Conservation (phyloP, 805 yeast genomes). For the Monosporozyma unispora region DNA sequence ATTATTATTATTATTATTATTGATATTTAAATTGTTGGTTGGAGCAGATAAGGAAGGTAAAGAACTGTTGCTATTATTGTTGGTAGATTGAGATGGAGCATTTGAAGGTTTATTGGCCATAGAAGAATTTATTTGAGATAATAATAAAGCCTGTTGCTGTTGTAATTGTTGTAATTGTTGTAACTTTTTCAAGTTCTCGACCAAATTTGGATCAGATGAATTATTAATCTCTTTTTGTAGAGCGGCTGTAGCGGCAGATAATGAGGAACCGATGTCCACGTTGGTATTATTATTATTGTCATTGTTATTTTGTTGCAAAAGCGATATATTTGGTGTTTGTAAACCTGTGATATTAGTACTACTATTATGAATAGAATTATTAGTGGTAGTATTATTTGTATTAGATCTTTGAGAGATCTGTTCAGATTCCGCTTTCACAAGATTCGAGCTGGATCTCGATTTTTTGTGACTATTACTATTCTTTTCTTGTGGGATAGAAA, state of each 20-base stretch:
- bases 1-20: slow-evolving; percentile 4
- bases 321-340: too few relatives aligned
- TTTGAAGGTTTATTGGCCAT: slow-evolving; percentile 1
- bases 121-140: slow-evolving; percentile 6
- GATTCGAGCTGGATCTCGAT: neutral
- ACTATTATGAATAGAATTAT: too few relatives aligned
- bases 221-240: neutral
- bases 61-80: neutral
- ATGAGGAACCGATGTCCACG: neutral
- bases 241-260: neutral
- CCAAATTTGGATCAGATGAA: slow-evolving; percentile 3
- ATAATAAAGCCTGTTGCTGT: slow-evolving; percentile 8
- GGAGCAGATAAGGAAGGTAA: neutral
- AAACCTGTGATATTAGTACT: too few relatives aligned
- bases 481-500: too few relatives aligned
- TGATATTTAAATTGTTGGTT: slow-evolving; percentile 1
- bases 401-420: too few relatives aligned
- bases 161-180: slow-evolving; percentile 21
- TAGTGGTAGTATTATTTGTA: too few relatives aligned
- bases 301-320: too few relatives aligned
- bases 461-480: too few relatives aligned
- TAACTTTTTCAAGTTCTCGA: slow-evolving; percentile 18
- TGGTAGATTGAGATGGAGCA: slow-evolving; percentile 2
- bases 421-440: neutral
- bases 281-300: neutral